Percentiles rank a stretch among this genome's conserved stretches.
These are phyloP conservation scores for Colletotrichum sp. DNA, from an alignment of 2,329 filamentous ascomycete genomes.

Conservation along the genomic window DNA sequence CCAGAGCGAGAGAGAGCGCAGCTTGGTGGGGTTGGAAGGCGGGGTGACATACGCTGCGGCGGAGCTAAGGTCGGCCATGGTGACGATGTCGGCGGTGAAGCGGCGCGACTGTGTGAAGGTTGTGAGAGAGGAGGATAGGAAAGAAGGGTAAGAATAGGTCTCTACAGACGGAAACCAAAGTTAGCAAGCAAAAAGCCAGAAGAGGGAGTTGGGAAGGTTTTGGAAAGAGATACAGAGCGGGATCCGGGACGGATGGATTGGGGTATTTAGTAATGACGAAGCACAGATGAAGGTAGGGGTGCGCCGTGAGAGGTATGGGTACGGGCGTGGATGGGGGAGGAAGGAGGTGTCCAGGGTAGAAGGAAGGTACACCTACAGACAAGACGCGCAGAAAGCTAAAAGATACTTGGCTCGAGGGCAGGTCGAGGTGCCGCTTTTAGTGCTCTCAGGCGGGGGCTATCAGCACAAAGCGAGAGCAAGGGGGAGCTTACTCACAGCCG, in stretches of 20 bases:
- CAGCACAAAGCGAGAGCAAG: slow-evolving; percentile 6
- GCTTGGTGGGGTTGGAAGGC: slow-evolving; percentile 22
- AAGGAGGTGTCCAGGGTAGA: neutral
- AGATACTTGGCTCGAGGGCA: slow-evolving; percentile 8
- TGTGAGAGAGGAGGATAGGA: neutral
- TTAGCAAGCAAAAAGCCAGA: slow-evolving; percentile 16
- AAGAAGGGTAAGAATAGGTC: neutral
- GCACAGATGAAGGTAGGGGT: slow-evolving; percentile 22
- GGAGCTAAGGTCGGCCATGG: slow-evolving; percentile 26
- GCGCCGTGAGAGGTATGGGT: slow-evolving; percentile 13
- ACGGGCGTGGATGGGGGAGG: slow-evolving; percentile 1
- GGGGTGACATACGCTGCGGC: slow-evolving; percentile 27
- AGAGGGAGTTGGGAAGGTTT: slow-evolving; percentile 20
- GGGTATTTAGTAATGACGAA: slow-evolving; percentile 26
- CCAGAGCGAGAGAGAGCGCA: neutral
- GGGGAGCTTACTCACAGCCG: slow-evolving; percentile 18
- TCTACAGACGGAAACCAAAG: slow-evolving; percentile 11
- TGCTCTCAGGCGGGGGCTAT: neutral
- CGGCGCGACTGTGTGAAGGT: neutral
- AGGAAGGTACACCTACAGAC: neutral
- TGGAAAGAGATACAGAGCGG: slow-evolving; percentile 16
- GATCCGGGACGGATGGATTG: slow-evolving; percentile 22
- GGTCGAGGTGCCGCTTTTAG: neutral
- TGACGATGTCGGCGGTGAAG: slow-evolving; percentile 7
- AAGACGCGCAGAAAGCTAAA: neutral